Percentiles rank a stretch among this genome's conserved stretches.
phyloP scores from a whole-genome alignment of 805 yeast species.

The Wickerhamomyces subpelliculosus region DNA sequence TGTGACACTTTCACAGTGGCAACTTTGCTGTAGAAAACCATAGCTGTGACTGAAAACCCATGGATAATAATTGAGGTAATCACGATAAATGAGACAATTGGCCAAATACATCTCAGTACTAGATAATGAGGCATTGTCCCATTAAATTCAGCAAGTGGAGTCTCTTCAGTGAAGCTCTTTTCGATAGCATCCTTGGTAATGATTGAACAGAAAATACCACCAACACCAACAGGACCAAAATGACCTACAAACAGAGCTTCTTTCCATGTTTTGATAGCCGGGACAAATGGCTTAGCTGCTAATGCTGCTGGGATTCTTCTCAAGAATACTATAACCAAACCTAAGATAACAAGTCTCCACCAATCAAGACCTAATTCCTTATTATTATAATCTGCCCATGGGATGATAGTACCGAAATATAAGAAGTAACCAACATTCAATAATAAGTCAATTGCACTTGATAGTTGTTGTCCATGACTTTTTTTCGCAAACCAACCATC shows the following conservation, averaged over 20 bases:
- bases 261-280: constrained; percentile 86
- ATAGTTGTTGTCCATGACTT: constrained; percentile 80
- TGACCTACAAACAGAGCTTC: constrained; percentile 93
- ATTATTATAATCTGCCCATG: constrained; percentile 76
- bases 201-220: constrained; percentile 81
- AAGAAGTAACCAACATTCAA: constrained; percentile 82
- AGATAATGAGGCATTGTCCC: constrained; percentile 45
- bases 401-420: constrained; percentile 84
- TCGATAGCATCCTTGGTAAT: constrained; percentile 71
- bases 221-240: constrained; percentile 95
- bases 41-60: constrained; percentile 82
- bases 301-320: constrained; percentile 81
- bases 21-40: constrained; percentile 2
- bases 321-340: constrained; percentile 67
- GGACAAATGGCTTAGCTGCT: constrained; percentile 67
- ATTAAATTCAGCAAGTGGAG: constrained; percentile 43
- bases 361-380: constrained; percentile 53
- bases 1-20: background rate
- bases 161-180: constrained; percentile 40
- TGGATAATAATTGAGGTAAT: constrained; percentile 81
- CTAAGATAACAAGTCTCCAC: constrained; percentile 75
- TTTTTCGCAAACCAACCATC: constrained; percentile 80
- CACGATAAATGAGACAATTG: constrained; percentile 72
- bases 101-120: constrained; percentile 68
- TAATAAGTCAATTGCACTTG: constrained; percentile 82